Evolutionary conservation across 1,284 basidiomycete species (phyloP).

Genomic region (Ceratobasidium theobromae): DNA sequence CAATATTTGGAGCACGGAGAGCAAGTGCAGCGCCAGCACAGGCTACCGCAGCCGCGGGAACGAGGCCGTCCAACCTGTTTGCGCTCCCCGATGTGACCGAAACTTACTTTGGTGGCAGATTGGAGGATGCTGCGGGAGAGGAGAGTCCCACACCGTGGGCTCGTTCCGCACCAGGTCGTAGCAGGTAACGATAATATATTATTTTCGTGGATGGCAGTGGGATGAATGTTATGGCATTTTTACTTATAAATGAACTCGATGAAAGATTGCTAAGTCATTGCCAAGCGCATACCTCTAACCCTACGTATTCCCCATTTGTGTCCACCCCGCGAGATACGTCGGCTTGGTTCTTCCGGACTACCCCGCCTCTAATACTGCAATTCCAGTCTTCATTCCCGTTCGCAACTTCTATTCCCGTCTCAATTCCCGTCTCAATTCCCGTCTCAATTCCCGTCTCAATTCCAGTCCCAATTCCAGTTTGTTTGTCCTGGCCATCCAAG

Average conservation of each 20-base stretch:
- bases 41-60: conserved; percentile 3
- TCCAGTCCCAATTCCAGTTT: conserved; percentile 9
- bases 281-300: too few species aligned
- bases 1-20: conserved; percentile 25
- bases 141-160: conserved; percentile 29
- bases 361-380: conserved; percentile 14
- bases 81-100: conserved; percentile 25
- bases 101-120: conserved; percentile 19
- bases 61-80: conserved; percentile 24
- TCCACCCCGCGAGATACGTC: not conserved
- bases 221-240: not conserved
- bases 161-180: conserved; percentile 9
- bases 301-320: conserved; percentile 25
- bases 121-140: conserved; percentile 27
- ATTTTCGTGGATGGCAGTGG: not conserved
- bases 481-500: not conserved
- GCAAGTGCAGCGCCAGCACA: not conserved
- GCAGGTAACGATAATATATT: conserved; percentile 10
- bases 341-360: not conserved
- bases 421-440: conserved; percentile 2
- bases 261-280: too few species aligned
- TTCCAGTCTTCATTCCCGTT: conserved; percentile 12
- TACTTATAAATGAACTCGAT: too few species aligned
- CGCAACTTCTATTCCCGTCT: too few species aligned
- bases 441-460: conserved; percentile 1